Conservation (phyloP, 73 alveolate genomes). For the Paramecium pentaurelia region DNA sequence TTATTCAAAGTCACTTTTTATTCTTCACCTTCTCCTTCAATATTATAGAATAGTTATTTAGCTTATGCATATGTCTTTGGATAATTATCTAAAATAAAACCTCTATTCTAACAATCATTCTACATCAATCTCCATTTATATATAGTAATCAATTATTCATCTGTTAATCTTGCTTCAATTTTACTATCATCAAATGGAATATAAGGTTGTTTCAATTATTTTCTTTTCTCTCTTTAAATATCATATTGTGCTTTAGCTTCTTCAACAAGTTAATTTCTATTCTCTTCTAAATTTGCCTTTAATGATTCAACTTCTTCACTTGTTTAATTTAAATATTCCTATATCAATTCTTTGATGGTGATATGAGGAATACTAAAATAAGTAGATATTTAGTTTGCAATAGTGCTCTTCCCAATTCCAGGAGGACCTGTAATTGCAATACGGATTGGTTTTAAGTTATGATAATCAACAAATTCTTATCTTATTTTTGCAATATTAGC, state of each 20-base stretch:
- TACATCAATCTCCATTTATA: constrained; percentile 55
- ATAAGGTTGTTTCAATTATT: constrained; percentile 55
- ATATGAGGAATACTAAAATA: constrained; percentile 58
- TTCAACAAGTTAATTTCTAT: not conserved
- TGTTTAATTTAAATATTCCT: constrained; percentile 55
- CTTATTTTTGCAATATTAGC: constrained; percentile 63
- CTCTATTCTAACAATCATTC: constrained; percentile 61
- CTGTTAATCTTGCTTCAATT: constrained; percentile 53
- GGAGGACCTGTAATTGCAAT: constrained; percentile 68
- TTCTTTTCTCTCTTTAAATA: constrained; percentile 44
- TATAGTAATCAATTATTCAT: constrained; percentile 21
- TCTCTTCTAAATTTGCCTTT: constrained; percentile 45
- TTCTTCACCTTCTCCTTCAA: constrained; percentile 21
- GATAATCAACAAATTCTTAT: constrained; percentile 53
- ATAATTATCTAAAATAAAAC: constrained; percentile 63
- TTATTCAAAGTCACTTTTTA: not conserved
- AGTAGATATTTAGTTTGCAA: not conserved
- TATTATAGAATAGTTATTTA: constrained; percentile 51
- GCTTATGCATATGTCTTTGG: constrained; percentile 65
- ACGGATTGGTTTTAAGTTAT: constrained; percentile 62
- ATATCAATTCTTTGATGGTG: constrained; percentile 36
- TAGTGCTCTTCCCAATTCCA: constrained; percentile 45
- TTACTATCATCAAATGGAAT: constrained; percentile 57
- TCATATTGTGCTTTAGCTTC: constrained; percentile 54
- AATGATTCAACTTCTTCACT: constrained; percentile 55